Base-by-base conservation (phyloP, 345 rosid genomes). In the Populus alba region DNA sequence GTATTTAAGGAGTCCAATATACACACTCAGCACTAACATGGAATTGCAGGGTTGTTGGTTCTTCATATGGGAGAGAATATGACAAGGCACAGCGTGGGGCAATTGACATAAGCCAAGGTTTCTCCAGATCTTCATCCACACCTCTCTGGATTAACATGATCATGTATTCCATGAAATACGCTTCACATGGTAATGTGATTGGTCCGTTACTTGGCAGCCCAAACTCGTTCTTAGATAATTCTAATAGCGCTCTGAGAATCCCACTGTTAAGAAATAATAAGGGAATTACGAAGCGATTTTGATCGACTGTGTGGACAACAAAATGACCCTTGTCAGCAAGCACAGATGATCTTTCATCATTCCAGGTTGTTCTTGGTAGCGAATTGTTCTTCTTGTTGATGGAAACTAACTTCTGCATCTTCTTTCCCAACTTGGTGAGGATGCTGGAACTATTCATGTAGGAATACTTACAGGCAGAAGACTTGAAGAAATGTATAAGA, bases 131-230 rank as follows among this genome's bases (percentile, higher is more conserved):
- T 67, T 15, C 41, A 22, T 29, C 69, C 7, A 73, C 69, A 9
- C 39, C 13, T 53, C 15, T n/a, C 13, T 51, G n/a, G 71, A 49
- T 27, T 51, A 72, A 66, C 8, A 55, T 53, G 12, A 73, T 23
- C 27, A 41, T 31, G 29, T 51, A 79, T 10, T 79, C 77, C 76
- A 79, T 37, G 12, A 66, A 65, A 17, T 38, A 43, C 12, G 77
- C 72, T 53, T 79, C 81, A 17, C 77, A 79, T 33, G 81, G 73
- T 15, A 79, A 23, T 38, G 65, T 55, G 41, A 79, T 73, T 7
- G 81, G 81, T 6, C 81, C 69, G 6, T 61, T 18, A 23, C 73
- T 8, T 1, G 81, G 77, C 45, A 79, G 66, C n/a, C 77, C 77
- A 55, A 72, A 79, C 51, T 53, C 81, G 25, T 79, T 73, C 66